A percentile compares a stretch with the other conserved stretches of the same genome.
Evolutionary conservation across 129 eudicot species (phyloP).

Genomic region (Logfia minima): DNA sequence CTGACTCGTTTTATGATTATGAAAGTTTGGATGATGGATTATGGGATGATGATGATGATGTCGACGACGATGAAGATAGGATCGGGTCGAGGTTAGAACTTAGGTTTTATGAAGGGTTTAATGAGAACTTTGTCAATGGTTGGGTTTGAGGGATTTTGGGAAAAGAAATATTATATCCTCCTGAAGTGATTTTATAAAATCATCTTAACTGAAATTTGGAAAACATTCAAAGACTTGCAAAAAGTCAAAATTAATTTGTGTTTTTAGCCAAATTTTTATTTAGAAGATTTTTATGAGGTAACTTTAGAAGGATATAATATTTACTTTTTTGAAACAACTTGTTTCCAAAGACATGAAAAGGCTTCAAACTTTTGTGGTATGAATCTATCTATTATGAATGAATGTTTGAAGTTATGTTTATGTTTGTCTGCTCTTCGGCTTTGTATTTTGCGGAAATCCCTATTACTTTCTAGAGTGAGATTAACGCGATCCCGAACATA

Average conservation of each 20-base stretch:
- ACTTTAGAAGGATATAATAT: slow-evolving; percentile 17
- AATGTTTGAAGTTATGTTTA: slow-evolving; percentile 21
- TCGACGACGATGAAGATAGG: slow-evolving; percentile 27
- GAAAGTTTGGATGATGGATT: slow-evolving; percentile 43
- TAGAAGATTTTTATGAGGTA: background rate
- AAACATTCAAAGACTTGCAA: background rate
- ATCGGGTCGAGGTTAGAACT: slow-evolving; percentile 40
- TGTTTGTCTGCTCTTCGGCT: slow-evolving; percentile 14
- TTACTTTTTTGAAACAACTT: slow-evolving; percentile 31
- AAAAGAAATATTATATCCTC: slow-evolving; percentile 19
- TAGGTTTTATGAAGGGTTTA: slow-evolving; percentile 41
- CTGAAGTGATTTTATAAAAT: slow-evolving; percentile 16
- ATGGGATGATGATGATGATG: slow-evolving; percentile 40
- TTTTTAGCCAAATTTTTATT: background rate
- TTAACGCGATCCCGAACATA: background rate
- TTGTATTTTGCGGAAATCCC: background rate
- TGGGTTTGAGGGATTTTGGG: slow-evolving; percentile 34
- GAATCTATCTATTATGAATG: slow-evolving; percentile 18
- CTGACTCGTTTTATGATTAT: slow-evolving; percentile 39
- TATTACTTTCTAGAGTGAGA: no score
- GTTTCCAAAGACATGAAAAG: slow-evolving; percentile 30
- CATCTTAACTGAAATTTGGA: slow-evolving; percentile 11
- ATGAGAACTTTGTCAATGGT: slow-evolving; percentile 36
- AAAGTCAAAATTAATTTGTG: background rate
- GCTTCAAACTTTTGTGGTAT: slow-evolving; percentile 22